Conservation (phyloP, 2,329 filamentous ascomycete species). For the Thelonectria rubi region DNA sequence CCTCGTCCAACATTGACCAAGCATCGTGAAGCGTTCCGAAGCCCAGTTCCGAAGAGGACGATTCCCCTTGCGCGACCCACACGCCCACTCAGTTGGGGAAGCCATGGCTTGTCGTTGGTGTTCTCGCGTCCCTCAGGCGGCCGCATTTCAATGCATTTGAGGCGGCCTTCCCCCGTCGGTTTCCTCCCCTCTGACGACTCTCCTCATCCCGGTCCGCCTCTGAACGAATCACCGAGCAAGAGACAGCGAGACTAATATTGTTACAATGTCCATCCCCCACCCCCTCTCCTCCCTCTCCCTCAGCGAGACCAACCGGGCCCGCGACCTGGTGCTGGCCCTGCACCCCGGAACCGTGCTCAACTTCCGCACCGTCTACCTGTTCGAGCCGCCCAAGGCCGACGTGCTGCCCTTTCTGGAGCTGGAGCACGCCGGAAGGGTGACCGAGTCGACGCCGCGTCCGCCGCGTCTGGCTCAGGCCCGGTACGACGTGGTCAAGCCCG, state of each 20-base stretch:
- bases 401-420: slow-evolving; percentile 57
- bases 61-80: slow-evolving; percentile 5
- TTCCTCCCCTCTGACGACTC: slow-evolving; percentile 9
- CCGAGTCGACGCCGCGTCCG: slow-evolving; percentile 42
- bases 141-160: slow-evolving; percentile 16
- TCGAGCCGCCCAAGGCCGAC: slow-evolving; percentile 59
- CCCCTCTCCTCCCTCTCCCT: slow-evolving; percentile 45
- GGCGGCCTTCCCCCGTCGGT: slow-evolving; percentile 6
- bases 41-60: slow-evolving; percentile 8
- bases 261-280: slow-evolving; percentile 39
- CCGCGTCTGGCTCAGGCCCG: slow-evolving; percentile 54
- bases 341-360: slow-evolving; percentile 46
- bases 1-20: neutral
- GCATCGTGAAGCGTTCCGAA: slow-evolving; percentile 6
- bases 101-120: neutral
- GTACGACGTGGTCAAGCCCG: slow-evolving; percentile 47
- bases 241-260: neutral
- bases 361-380: slow-evolving; percentile 61
- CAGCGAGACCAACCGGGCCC: slow-evolving; percentile 47
- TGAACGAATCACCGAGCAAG: neutral
- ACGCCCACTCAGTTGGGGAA: neutral
- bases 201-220: neutral
- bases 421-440: slow-evolving; percentile 48
- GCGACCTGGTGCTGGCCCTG: slow-evolving; percentile 44
- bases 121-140: neutral